Base-by-base conservation (phyloP, 148 eudicot genomes). In the Gaultheria prostrata region DNA sequence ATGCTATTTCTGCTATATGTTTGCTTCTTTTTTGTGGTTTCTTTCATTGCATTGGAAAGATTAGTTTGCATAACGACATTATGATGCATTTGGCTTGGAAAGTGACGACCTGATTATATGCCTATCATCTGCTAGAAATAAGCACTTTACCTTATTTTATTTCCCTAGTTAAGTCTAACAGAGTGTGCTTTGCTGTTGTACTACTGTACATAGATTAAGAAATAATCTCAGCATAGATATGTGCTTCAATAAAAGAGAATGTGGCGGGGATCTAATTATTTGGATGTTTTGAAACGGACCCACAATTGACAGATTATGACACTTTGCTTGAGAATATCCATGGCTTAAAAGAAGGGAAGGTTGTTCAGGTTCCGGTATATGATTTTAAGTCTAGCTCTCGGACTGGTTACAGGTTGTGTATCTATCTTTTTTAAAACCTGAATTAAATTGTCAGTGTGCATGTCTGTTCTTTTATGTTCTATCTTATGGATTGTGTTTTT, bases 301-400 rank as follows among this genome's bases (percentile, higher is more conserved):
- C 99, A 65, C 94, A 97, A 80, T 83, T 97, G 90, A 95, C 99
- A 26, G 99, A 97, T 90, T 97, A 97, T 87, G 98, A 91, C 85
- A 92, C 98, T 65, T 86, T 97, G 88, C 99, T 97, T 24, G 90
- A 93, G 85, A 97, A 97, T 85, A 90, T 97, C 79, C 89, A 78
- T 85, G 96, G 91, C 63, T 81, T 95, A 59, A 95, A 86, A 87
- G 93, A 86, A 80, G 98, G 99, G 85, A 92, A 87, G 76, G 79
- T 98, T 80, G 93, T 93, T 80, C 91, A 97, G 84, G 98, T 94
- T 87, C 99, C 99, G 35, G 82, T 95, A 75, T 97, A 97, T 87
- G 98, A 97, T 89, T 97, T 95, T 85, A 93, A 95, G 86, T 84
- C 98, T 82, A 97, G 99, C 88, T 90, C 94, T 73, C 93, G 99